Conservation (phyloP, 805 yeast genomes). For the Metschnikowia amazonensis region DNA sequence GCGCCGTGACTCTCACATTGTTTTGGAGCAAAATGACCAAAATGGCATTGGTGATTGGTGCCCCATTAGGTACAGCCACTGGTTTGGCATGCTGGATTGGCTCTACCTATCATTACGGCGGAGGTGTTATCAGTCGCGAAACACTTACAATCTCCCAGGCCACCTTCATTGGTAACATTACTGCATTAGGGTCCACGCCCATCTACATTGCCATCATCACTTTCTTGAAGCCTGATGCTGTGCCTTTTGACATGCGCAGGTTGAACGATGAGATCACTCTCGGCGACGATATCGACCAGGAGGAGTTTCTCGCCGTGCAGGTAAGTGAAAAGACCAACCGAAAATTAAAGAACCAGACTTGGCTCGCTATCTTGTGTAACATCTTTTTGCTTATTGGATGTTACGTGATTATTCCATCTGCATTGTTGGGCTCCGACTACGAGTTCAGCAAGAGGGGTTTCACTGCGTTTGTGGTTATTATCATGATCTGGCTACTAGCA, state of each 20-base stretch:
- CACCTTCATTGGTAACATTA: constrained; percentile 8
- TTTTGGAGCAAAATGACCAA: constrained; percentile 32
- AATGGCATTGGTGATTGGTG: constrained; percentile 17
- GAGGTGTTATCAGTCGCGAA: constrained; percentile 3
- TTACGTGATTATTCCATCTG: constrained; percentile 26
- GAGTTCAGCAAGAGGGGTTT: constrained; percentile 34
- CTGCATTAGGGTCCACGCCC: constrained; percentile 9
- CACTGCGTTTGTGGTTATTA: constrained; percentile 34
- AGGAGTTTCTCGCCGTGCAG: constrained; percentile 25
- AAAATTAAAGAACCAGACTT: constrained; percentile 22
- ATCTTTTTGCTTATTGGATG: constrained; percentile 22
- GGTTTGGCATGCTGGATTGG: constrained; percentile 25
- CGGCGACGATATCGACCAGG: constrained; percentile 33
- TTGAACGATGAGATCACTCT: constrained; percentile 15
- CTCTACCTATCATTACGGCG: constrained; percentile 7
- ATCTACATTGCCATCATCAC: constrained; percentile 25
- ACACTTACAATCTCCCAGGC: constrained; percentile 7
- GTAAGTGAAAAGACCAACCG: constrained; percentile 15
- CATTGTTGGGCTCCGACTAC: constrained; percentile 31
- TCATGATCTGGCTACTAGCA: constrained; percentile 33
- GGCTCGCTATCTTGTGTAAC: constrained; percentile 20
- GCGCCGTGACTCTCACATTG: constrained; percentile 30
- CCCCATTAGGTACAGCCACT: constrained; percentile 21
- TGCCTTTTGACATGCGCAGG: constrained; percentile 23
- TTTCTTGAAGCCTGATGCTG: constrained; percentile 14